Base-by-base conservation (phyloP, 2,329 filamentous ascomycete species). In the Zymoseptoria pseudotritici region DNA sequence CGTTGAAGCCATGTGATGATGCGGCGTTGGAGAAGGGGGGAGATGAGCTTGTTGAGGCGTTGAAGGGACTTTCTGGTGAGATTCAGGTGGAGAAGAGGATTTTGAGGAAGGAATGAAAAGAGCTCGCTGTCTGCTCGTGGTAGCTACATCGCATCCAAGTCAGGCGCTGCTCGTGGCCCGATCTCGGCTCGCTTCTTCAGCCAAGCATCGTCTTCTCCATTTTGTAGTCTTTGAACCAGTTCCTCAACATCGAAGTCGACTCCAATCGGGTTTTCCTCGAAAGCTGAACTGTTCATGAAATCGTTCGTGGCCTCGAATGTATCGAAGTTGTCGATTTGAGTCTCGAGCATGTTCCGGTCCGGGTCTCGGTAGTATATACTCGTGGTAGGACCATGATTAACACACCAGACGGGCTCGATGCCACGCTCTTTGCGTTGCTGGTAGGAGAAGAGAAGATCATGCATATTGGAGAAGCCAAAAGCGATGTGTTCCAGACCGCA, bases 231-330 rank as follows among this genome's bases (percentile, higher is more conserved):
- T 36, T 10, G 22, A 50, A 59, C 50, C 53, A 59, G 31, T 9
- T 50, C 13, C 29, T 50, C 42, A 20, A 55, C 53, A 6, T 56
- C 42, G 21, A 59, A n/a, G 24, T 59, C 57, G n/a, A 50, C 42
- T 9, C 57, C 57, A 9, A 59, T 24, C 10, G 57, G 57, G 19
- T 59, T 59, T 13, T 21, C 20, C 17, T 13, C 19, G 20, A 46
- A 59, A n/a, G 29, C 53, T 52, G 53, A 20, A 54, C 65, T 58
- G 20, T 10, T 53, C 77, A 82, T 78, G 63, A 72, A 81, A 10
- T 62, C 68, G 0, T 62, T 72, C 0, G 75, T 73, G 49, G 77
- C 77, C 26, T 69, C 65, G 3, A 46, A 50, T 7, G 55, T 63
- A 24, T 59, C 61, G 31, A 66, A 66, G 58, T 66, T 66, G 22